Base-by-base conservation (phyloP, 2,329 filamentous ascomycete species). In the Calonectria hawksworthii region DNA sequence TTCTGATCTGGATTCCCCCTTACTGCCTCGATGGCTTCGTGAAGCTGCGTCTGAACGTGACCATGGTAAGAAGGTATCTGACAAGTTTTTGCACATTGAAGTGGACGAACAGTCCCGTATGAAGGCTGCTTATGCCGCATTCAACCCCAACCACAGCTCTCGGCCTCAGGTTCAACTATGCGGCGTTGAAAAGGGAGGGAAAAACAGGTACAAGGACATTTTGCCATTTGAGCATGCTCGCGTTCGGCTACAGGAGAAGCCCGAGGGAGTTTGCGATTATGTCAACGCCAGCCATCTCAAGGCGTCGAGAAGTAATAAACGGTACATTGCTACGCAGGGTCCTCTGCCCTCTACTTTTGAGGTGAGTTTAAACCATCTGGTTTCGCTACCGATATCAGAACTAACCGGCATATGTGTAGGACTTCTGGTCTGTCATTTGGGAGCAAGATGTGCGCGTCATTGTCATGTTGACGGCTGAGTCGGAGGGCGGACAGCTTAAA, bases 391-490 rank as follows among this genome's bases (percentile, higher is more conserved):
- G 28, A 47, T 18, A 4, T 6, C 30, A 32, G 26, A 28, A 34
- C 47, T 63, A 8, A 68, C 82, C 86, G 78, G 87, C 81, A 30
- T 54, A 30, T 59, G 4, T 47, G 4, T 78, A 97, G 95, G 97
- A 99, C 84, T 99, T 99, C 83, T 99, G 97, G 97, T 96, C 95
- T 74, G 94, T 98, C 14, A 90, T 99, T 36, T 99, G 97, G 97
- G 96, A 99, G 83, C 95, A 99, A 84, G 96, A 99, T 82, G 93
- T 98, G 4, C 94, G 96, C 67, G 95, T 99, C 32, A 94, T 99
- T 75, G 96, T 99, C 77, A 99, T 98, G 94, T 90, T 99, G 78
- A 99, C 97, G 8, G 96, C 97, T 2, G 96, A 99, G 84, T 91
- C 94, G 32, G 97, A 99, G 86, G 95, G 96, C 30, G 96, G 96